Evolutionary conservation across 768 basidiomycete genomes (phyloP).

Genomic region (Russula abietina): DNA sequence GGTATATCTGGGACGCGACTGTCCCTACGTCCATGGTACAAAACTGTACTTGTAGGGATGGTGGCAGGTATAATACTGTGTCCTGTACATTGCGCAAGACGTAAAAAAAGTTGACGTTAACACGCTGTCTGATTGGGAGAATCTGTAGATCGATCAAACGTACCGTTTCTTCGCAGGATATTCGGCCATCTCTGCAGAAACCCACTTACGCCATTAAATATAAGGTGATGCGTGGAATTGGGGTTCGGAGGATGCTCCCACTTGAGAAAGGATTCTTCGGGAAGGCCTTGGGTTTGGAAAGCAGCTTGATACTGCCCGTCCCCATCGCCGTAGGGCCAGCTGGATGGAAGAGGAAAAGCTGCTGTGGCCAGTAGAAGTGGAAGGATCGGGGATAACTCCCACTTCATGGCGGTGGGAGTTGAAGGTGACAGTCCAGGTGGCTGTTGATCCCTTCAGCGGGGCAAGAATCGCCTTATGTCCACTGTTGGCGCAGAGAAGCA

Average conservation of each 20-base stretch:
- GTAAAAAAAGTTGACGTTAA: background rate
- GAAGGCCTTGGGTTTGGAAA: too few relatives aligned
- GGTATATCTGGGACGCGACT: slow-evolving; percentile 10
- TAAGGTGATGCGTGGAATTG: slow-evolving; percentile 32
- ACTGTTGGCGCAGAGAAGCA: background rate
- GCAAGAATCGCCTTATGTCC: background rate
- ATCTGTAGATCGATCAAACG: background rate
- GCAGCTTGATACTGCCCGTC: too few relatives aligned
- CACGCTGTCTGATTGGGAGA: background rate
- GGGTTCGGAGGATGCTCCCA: too few relatives aligned
- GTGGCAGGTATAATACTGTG: slow-evolving; percentile 15
- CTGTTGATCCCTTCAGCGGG: too few relatives aligned
- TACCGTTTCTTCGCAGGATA: slow-evolving; percentile 27
- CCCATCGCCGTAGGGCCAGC: too few relatives aligned
- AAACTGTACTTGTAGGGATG: slow-evolving; percentile 20
- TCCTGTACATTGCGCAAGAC: too few relatives aligned
- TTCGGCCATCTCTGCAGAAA: slow-evolving; percentile 39
- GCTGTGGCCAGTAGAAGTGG: too few relatives aligned
- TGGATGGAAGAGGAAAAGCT: too few relatives aligned
- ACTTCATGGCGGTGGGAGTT: too few relatives aligned
- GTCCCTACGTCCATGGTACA: slow-evolving; percentile 25
- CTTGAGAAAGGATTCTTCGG: too few relatives aligned
- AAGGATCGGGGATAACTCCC: too few relatives aligned
- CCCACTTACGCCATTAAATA: slow-evolving; percentile 34
- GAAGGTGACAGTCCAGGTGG: too few relatives aligned